Base-by-base conservation (phyloP, 164 flowering plant genomes). In the Tetracentron sinense region DNA sequence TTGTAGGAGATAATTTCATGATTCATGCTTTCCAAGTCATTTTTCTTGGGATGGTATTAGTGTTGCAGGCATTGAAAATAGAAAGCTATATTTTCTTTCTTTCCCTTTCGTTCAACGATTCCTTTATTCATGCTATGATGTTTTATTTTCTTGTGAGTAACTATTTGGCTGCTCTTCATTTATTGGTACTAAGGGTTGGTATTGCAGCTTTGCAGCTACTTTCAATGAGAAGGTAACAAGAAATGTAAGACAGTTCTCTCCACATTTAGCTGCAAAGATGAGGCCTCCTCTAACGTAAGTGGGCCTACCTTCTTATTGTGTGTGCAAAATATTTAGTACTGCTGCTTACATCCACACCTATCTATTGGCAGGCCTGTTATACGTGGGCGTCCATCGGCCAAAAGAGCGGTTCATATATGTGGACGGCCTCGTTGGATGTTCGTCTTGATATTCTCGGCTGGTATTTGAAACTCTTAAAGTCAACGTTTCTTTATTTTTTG, bases 191-290 rank as follows among this genome's bases (percentile, higher is more conserved):
- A 54, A 70, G 65, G 29, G 50, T 61, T 72, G 42, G 63, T 63
- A 28, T 30, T 77, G 62, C 90, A 95, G 99, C 75, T 95, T 95
- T 81, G 97, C 97, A 75, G 92, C 87, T 69, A 83, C 94, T 71
- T 92, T 91, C 68, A 95, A 81, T 78, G 99, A 92, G 79, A 92
- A 95, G 77, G 89, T 84, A 25, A 88, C 99, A 65, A 80, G 97
- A 82, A 83, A 88, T n/a, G 86, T 95, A 65, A 86, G 97, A 67
- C 88, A 82, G 80, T 82, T 92, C 64, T 95, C 97, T 70, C 99
- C 99, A 20, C 97, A 95, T 74, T 74, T 95, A 65, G 99, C 97
- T 51, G 96, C 97, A 62, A 92, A 92, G 71, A 86, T 95, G 97
- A 89, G 96, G 72, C 94, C 97, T 61, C 85, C 97, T 52, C 83